Percentiles rank a stretch among this genome's conserved stretches.
phyloP scores from a whole-genome alignment of 2,329 filamentous ascomycete genomes.

The Fusarium pseudograminearum region DNA sequence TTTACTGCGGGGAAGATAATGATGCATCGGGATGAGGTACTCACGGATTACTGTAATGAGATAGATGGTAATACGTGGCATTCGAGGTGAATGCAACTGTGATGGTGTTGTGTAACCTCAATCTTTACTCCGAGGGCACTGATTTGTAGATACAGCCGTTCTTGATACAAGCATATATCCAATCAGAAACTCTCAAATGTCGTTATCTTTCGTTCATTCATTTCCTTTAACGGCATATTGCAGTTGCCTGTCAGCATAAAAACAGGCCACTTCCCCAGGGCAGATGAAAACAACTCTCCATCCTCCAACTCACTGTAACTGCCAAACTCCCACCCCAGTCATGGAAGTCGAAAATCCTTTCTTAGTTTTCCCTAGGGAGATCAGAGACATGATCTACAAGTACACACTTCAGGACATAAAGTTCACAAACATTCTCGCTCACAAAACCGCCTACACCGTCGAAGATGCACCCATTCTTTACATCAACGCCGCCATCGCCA shows the following conservation, averaged over 20 bases:
- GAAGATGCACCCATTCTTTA: not conserved
- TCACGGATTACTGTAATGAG: not conserved
- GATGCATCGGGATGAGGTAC: not conserved
- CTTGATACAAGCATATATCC: not conserved
- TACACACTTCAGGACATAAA: not conserved
- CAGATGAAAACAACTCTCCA: not conserved
- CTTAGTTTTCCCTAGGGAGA: not conserved
- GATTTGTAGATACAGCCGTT: not conserved
- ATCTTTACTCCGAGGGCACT: too few relatives aligned
- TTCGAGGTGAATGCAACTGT: not conserved
- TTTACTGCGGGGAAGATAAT: not conserved
- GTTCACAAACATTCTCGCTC: not conserved
- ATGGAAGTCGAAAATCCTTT: not conserved
- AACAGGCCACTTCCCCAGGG: not conserved
- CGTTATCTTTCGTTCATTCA: not conserved
- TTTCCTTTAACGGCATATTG: not conserved
- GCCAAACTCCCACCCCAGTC: fast-evolving
- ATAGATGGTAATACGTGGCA: not conserved
- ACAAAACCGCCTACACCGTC: not conserved
- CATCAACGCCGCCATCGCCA: not conserved
- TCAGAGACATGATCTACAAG: not conserved
- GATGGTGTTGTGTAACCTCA: not conserved
- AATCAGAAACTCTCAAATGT: too few relatives aligned
- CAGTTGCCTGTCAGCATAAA: not conserved
- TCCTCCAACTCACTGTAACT: not conserved